A percentile compares a stretch with the other conserved stretches of the same genome.
phyloP scores from a whole-genome alignment of 2,329 filamentous ascomycete species.

The Hypoxylon sp. region DNA sequence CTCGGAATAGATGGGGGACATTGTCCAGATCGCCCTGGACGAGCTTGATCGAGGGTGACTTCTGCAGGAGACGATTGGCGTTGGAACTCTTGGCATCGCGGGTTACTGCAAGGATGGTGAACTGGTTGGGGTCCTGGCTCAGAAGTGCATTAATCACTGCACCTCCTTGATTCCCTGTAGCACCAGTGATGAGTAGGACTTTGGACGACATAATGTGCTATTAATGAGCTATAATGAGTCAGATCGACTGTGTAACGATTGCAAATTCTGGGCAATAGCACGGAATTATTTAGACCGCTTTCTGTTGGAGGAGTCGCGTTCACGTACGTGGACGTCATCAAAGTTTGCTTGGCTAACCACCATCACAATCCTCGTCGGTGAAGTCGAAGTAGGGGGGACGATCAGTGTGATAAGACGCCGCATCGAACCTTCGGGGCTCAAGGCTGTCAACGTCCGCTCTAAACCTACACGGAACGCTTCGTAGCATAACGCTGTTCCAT shows the following conservation, averaged over 20 bases:
- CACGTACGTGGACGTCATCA: slow-evolving; percentile 32
- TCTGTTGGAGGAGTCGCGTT: slow-evolving; percentile 23
- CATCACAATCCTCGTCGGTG: slow-evolving; percentile 19
- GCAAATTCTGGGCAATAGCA: slow-evolving; percentile 2
- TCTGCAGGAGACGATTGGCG: slow-evolving; percentile 63
- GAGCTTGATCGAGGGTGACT: slow-evolving; percentile 59
- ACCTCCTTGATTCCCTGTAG: slow-evolving; percentile 65
- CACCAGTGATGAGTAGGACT: slow-evolving; percentile 61
- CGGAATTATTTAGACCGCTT: slow-evolving; percentile 25
- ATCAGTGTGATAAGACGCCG: slow-evolving; percentile 12
- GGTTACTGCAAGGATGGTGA: slow-evolving; percentile 71
- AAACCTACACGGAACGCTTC: slow-evolving; percentile 33
- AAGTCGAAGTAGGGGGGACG: slow-evolving; percentile 5
- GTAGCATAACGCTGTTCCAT: slow-evolving; percentile 13
- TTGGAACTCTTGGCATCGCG: slow-evolving; percentile 64
- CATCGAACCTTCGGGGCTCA: slow-evolving; percentile 28
- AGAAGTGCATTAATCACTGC: slow-evolving; percentile 62
- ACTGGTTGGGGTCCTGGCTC: slow-evolving; percentile 39
- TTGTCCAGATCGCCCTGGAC: slow-evolving; percentile 70
- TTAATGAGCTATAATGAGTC: slow-evolving; percentile 2
- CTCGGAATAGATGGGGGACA: slow-evolving; percentile 63
- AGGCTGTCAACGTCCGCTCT: slow-evolving; percentile 25
- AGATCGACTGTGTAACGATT: slow-evolving; percentile 1
- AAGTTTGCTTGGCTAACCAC: slow-evolving; percentile 21
- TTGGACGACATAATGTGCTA: slow-evolving; percentile 50